phyloP scores from a whole-genome alignment of 371 early-diverging fungal genomes.

The Zopfochytrium polystomum region DNA sequence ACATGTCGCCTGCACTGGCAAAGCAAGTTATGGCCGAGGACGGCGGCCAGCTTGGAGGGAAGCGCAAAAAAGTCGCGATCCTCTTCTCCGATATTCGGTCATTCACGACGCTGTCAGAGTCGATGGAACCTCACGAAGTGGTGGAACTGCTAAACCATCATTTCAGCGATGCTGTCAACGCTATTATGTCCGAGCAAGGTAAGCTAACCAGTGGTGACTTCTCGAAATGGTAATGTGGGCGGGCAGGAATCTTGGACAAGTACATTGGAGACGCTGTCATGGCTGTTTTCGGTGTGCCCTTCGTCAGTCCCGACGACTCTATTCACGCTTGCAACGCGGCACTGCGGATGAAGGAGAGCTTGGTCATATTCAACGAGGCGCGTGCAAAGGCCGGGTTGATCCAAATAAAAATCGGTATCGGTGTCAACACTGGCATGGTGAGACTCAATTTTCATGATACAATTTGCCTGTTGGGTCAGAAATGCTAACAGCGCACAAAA shows the following conservation, averaged over 20 bases:
- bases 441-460: not conserved
- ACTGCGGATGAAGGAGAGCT: conserved; percentile 39
- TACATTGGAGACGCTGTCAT: conserved; percentile 52
- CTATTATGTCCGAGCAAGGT: conserved; percentile 47
- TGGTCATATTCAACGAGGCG: conserved; percentile 32
- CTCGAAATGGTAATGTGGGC: no score
- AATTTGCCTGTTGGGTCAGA: not conserved
- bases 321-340: conserved; percentile 50
- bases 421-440: conserved; percentile 50
- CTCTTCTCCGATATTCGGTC: conserved; percentile 43
- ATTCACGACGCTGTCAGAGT: conserved; percentile 43
- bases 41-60: conserved; percentile 41
- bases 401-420: conserved; percentile 47
- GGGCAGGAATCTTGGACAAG: conserved; percentile 49
- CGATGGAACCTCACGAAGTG: conserved; percentile 49
- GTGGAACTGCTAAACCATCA: conserved; percentile 50
- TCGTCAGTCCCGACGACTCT: conserved; percentile 41
- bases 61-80: conserved; percentile 42
- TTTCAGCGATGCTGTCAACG: conserved; percentile 49
- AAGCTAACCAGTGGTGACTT: not conserved
- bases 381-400: conserved; percentile 23
- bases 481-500: not conserved
- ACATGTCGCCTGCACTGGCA: conserved; percentile 48
- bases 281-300: conserved; percentile 55
- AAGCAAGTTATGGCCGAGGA: conserved; percentile 49